Conservation (phyloP, 2,329 filamentous ascomycete genomes). For the Pseudopyrenochaeta lycopersici region DNA sequence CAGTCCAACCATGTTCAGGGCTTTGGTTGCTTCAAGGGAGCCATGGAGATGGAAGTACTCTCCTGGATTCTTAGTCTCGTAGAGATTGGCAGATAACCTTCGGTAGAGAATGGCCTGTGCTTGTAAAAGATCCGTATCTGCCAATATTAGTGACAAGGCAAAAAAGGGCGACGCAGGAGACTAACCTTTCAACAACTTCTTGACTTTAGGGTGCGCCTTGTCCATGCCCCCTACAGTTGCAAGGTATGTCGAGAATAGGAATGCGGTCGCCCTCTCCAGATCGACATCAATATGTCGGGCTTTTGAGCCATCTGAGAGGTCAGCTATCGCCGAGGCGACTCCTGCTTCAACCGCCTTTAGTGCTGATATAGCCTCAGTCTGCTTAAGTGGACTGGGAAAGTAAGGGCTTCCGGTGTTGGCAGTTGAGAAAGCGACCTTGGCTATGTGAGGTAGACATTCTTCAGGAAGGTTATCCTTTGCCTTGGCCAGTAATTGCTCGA, state of each 20-base stretch:
- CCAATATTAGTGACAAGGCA: slow-evolving; percentile 13
- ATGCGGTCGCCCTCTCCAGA: slow-evolving; percentile 63
- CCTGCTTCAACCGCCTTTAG: slow-evolving; percentile 69
- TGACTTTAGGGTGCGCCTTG: slow-evolving; percentile 54
- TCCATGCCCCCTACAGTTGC: slow-evolving; percentile 63
- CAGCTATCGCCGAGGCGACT: slow-evolving; percentile 67
- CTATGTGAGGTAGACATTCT: slow-evolving; percentile 43
- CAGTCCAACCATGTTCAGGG: slow-evolving; percentile 74
- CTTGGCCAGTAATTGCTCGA: slow-evolving; percentile 43
- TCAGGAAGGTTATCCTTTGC: slow-evolving; percentile 45
- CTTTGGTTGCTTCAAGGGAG: slow-evolving; percentile 75
- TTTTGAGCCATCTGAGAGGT: slow-evolving; percentile 60
- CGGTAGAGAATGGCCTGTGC: slow-evolving; percentile 77
- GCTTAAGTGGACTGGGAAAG: slow-evolving; percentile 59
- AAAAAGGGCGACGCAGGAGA: neutral
- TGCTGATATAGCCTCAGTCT: slow-evolving; percentile 62
- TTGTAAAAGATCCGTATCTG: slow-evolving; percentile 75
- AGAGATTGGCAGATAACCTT: slow-evolving; percentile 76
- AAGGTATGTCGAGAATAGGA: slow-evolving; percentile 67
- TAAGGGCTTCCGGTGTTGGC: slow-evolving; percentile 51
- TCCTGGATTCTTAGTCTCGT: slow-evolving; percentile 71
- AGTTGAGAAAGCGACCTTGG: slow-evolving; percentile 43
- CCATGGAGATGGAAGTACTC: slow-evolving; percentile 80
- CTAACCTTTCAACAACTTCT: slow-evolving; percentile 55
- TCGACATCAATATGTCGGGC: slow-evolving; percentile 60